Evolutionary conservation across 169 alveolate species (phyloP).

Genomic region (Cystoisospora suis): DNA sequence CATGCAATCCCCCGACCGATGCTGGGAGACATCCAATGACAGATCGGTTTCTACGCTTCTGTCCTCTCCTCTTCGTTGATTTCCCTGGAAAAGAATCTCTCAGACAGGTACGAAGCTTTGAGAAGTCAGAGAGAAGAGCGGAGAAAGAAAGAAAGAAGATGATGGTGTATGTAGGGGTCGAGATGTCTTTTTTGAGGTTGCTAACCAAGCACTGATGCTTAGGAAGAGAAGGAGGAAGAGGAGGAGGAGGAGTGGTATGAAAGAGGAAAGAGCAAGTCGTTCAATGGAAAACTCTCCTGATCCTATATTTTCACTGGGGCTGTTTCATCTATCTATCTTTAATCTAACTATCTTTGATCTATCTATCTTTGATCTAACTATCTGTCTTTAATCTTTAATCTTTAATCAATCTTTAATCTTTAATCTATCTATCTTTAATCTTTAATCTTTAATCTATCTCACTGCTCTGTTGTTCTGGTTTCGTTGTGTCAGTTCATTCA

Average conservation of each 20-base stretch:
- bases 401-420: too few species aligned
- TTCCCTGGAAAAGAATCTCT: slow-evolving; percentile 98
- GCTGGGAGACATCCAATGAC: slow-evolving; percentile 97
- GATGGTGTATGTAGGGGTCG: not conserved
- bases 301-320: too few species aligned
- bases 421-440: too few species aligned
- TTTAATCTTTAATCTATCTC: too few species aligned
- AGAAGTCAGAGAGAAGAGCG: not conserved
- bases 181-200: not conserved
- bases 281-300: too few species aligned
- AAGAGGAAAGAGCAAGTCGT: too few species aligned
- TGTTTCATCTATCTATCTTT: not conserved
- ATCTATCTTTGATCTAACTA: not conserved
- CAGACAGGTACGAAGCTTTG: slow-evolving; percentile 80
- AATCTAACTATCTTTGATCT: not conserved
- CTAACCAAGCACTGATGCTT: too few species aligned
- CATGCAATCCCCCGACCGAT: slow-evolving; percentile 98
- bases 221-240: too few species aligned
- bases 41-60: slow-evolving; percentile 94
- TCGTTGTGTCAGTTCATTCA: too few species aligned
- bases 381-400: not conserved
- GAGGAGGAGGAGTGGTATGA: too few species aligned
- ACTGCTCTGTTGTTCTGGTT: too few species aligned
- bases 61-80: slow-evolving; percentile 95
- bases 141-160: not conserved